phyloP scores from a whole-genome alignment of 108 stramenopile species.

The Mediolabrus comicus region DNA sequence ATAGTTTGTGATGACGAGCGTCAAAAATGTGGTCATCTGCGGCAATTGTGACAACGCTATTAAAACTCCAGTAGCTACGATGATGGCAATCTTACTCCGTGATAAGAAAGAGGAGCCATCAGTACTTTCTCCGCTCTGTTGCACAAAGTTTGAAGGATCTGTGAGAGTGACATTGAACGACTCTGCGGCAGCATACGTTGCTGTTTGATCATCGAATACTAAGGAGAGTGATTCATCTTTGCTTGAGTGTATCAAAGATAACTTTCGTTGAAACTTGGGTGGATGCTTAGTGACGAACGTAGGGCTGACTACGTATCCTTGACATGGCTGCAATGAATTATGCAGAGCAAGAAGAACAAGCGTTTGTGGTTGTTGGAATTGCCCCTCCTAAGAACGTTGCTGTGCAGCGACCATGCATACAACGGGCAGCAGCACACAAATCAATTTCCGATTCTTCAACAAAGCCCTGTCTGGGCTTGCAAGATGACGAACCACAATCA shows the following conservation, averaged over 20 bases:
- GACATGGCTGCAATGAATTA: neutral
- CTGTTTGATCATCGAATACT: neutral
- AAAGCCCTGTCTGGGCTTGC: conserved; percentile 55
- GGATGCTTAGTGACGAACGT: neutral
- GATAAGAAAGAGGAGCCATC: neutral
- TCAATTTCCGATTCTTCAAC: conserved; percentile 39
- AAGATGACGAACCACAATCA: conserved; percentile 55
- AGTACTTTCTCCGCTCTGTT: neutral
- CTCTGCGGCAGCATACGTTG: neutral
- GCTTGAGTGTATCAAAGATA: neutral
- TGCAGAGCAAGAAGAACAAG: conserved; percentile 11
- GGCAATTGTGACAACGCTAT: neutral
- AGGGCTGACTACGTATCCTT: neutral
- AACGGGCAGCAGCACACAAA: conserved; percentile 51
- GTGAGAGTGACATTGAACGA: neutral
- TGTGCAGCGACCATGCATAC: conserved; percentile 50
- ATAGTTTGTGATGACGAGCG: conserved; percentile 6
- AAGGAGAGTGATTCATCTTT: neutral
- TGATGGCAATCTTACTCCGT: neutral
- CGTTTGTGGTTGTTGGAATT: conserved; percentile 16
- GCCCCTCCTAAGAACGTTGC: conserved; percentile 52
- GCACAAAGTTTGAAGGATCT: neutral
- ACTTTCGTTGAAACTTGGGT: neutral
- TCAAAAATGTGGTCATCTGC: neutral
- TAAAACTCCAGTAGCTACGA: neutral